phyloP scores from a whole-genome alignment of 768 basidiomycete genomes.

The Collybia nuda region DNA sequence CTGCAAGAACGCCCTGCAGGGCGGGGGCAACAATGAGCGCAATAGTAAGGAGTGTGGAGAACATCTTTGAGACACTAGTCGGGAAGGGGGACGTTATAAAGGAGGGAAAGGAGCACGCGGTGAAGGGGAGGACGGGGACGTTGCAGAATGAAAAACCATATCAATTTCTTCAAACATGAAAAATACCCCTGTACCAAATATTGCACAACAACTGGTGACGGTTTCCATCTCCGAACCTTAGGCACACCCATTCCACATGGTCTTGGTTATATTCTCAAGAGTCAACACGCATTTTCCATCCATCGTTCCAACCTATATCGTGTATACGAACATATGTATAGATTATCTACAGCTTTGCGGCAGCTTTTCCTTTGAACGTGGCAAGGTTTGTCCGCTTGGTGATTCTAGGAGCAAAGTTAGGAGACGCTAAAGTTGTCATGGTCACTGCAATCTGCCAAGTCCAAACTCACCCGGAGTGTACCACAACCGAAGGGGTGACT shows the following conservation, averaged over 20 bases:
- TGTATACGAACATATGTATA: conserved; percentile 3
- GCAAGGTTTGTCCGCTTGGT: conserved; percentile 69
- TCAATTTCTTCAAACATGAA: neutral
- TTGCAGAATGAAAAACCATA: conserved; percentile 8
- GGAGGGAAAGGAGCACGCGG: conserved; percentile 24
- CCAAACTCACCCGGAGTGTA: conserved; percentile 73
- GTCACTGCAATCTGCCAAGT: conserved; percentile 25
- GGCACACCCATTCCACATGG: too few relatives aligned
- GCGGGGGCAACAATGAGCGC: conserved; percentile 64
- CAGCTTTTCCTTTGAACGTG: conserved; percentile 52
- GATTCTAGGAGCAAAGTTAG: conserved; percentile 37
- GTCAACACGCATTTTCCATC: neutral
- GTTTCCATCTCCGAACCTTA: neutral
- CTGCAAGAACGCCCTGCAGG: conserved; percentile 51
- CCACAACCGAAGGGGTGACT: conserved; percentile 60
- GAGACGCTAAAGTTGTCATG: conserved; percentile 33
- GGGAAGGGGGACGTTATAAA: conserved; percentile 26
- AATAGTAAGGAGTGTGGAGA: conserved; percentile 74
- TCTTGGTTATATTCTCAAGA: too few relatives aligned
- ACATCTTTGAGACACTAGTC: conserved; percentile 53
- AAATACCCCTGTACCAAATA: neutral
- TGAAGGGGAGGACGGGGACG: conserved; percentile 22
- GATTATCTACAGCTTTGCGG: conserved; percentile 39
- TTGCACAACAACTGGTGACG: neutral
- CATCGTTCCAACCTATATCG: conserved; percentile 6